These are phyloP conservation scores for Craterostigma plantagineum DNA, from an alignment of 257 asterid genomes.

Conservation along the genomic window DNA sequence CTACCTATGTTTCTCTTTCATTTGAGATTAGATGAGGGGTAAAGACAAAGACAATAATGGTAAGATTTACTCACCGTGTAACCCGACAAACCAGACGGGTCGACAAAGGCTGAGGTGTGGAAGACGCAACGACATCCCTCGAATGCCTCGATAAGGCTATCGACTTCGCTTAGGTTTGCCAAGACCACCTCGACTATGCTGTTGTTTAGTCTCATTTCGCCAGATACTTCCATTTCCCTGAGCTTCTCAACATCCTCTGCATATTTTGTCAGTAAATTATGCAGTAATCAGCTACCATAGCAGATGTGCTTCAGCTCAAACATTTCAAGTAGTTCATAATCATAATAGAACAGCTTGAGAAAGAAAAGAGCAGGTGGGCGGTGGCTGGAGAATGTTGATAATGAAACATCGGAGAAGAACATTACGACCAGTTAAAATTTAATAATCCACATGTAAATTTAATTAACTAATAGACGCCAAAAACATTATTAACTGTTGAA, in stretches of 20 bases:
- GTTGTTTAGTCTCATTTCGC: slow-evolving; percentile 48
- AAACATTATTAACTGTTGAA: no score
- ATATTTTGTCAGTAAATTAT: slow-evolving; percentile 1
- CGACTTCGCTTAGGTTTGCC: slow-evolving; percentile 43
- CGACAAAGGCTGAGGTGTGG: slow-evolving; percentile 77
- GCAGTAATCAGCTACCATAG: no score
- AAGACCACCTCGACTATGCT: slow-evolving; percentile 42
- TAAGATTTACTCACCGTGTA: slow-evolving; percentile 42
- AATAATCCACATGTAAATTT: no score
- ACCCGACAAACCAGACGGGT: slow-evolving; percentile 84
- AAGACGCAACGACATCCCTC: slow-evolving; percentile 66
- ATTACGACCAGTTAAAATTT: no score
- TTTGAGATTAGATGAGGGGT: background rate
- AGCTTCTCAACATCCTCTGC: slow-evolving; percentile 83
- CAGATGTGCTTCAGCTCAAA: no score
- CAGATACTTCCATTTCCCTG: slow-evolving; percentile 66
- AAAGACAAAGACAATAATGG: background rate
- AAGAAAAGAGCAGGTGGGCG: no score
- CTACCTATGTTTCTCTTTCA: no score
- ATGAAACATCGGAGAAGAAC: no score
- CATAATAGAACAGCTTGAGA: no score
- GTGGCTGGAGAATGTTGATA: no score
- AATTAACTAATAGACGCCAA: no score
- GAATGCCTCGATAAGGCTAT: slow-evolving; percentile 46
- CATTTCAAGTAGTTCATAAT: no score